Percentiles rank a stretch among this genome's conserved stretches.
These are phyloP conservation scores for Ophiostoma montium DNA, from an alignment of 2,329 filamentous ascomycete genomes.

Conservation along the genomic window DNA sequence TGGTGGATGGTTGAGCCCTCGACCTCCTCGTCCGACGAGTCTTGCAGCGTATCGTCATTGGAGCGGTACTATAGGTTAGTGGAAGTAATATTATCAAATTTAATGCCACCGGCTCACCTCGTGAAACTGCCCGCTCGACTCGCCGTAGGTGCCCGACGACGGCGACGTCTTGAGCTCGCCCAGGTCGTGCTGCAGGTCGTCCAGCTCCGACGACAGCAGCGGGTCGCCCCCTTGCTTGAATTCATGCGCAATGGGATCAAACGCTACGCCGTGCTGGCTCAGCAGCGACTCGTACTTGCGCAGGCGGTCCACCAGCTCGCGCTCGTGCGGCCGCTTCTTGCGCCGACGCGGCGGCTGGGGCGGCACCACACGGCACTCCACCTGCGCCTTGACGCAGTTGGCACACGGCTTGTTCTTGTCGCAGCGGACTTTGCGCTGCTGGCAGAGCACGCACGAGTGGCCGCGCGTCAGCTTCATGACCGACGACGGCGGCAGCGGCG, in stretches of 20 bases:
- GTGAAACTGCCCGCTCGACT: neutral
- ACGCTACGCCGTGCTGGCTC: constrained; percentile 50
- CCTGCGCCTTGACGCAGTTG: constrained; percentile 49
- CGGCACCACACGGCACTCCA: constrained; percentile 46
- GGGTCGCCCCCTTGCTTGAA: constrained; percentile 24
- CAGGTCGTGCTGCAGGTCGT: constrained; percentile 42
- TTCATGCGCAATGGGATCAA: constrained; percentile 49
- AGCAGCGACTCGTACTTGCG: constrained; percentile 54
- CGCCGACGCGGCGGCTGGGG: constrained; percentile 42
- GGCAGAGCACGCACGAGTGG: constrained; percentile 56
- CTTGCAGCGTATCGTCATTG: constrained; percentile 32
- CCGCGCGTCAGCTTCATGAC: constrained; percentile 43
- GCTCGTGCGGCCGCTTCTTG: constrained; percentile 53
- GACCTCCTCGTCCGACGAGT: constrained; percentile 44
- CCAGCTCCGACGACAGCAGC: constrained; percentile 25
- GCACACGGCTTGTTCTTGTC: constrained; percentile 58
- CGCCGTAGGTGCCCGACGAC: constrained; percentile 25
- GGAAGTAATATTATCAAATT: too few relatives aligned
- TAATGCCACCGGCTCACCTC: too few relatives aligned
- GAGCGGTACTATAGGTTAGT: constrained; percentile 29
- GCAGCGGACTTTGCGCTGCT: constrained; percentile 63
- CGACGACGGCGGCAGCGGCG: neutral
- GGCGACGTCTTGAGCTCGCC: constrained; percentile 39
- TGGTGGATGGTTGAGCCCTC: constrained; percentile 41
- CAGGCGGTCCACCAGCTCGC: constrained; percentile 55